Conservation (phyloP, 345 rosid genomes). For the Eucalyptus paniculata region DNA sequence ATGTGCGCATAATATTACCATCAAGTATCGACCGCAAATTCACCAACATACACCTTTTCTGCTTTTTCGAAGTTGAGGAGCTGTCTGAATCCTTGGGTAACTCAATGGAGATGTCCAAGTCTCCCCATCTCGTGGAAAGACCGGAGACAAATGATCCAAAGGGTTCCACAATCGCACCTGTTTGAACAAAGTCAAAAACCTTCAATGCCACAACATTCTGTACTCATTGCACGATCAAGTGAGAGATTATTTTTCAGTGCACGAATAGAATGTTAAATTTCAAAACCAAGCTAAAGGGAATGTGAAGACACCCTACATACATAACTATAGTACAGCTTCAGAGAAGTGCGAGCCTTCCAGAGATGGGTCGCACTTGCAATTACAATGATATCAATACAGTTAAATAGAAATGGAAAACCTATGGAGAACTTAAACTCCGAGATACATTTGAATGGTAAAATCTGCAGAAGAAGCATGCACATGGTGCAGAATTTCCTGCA, state of each 20-base stretch:
- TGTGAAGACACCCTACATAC: not conserved
- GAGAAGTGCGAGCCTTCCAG: not conserved
- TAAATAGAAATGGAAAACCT: not conserved
- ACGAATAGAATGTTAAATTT: not conserved
- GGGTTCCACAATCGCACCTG: conserved; percentile 68
- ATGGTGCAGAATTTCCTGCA: not conserved
- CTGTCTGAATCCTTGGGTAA: not conserved
- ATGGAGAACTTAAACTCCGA: not conserved
- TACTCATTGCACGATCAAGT: not conserved
- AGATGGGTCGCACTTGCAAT: not conserved
- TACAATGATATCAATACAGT: not conserved
- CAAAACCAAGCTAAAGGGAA: not conserved
- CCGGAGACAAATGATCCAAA: conserved; percentile 73
- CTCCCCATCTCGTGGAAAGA: conserved; percentile 63
- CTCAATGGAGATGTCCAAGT: conserved; percentile 53
- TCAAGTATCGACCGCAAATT: not conserved
- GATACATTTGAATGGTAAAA: not conserved
- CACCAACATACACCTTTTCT: not conserved
- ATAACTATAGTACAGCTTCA: not conserved
- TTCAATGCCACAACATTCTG: not conserved
- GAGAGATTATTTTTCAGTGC: not conserved
- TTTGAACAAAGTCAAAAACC: not conserved
- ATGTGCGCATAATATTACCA: not conserved
- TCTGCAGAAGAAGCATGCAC: not conserved
- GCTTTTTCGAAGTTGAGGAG: not conserved